These are phyloP conservation scores for Penicillium digitatum DNA, from an alignment of 2,329 filamentous ascomycete species.

Conservation along the genomic window DNA sequence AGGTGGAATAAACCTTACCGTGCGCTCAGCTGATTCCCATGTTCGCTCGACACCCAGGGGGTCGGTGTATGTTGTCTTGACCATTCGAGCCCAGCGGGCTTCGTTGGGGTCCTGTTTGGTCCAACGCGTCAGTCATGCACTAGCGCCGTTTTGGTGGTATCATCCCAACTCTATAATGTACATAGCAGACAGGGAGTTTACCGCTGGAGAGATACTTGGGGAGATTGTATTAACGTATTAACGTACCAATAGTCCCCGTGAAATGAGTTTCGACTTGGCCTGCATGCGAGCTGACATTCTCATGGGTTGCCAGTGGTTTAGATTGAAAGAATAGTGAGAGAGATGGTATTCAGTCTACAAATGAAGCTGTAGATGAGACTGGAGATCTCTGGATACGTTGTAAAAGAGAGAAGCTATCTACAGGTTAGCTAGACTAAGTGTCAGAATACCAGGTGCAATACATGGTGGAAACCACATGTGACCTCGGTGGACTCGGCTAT, in stretches of 20 bases:
- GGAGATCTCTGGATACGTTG: too few relatives aligned
- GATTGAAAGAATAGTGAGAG: neutral
- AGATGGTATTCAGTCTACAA: too few relatives aligned
- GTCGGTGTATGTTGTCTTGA: slow-evolving; percentile 44
- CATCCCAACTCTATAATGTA: neutral
- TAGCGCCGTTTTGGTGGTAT: neutral
- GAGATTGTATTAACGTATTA: neutral
- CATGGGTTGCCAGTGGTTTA: neutral
- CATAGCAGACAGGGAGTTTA: neutral
- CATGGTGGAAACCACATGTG: too few relatives aligned
- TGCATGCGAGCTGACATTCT: slow-evolving; percentile 24
- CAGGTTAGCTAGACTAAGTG: too few relatives aligned
- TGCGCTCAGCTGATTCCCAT: slow-evolving; percentile 46
- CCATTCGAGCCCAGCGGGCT: slow-evolving; percentile 42
- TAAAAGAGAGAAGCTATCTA: too few relatives aligned
- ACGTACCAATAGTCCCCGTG: slow-evolving; percentile 35
- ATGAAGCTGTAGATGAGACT: too few relatives aligned
- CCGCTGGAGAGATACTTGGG: neutral
- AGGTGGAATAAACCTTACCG: slow-evolving; percentile 28
- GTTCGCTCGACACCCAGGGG: slow-evolving; percentile 41
- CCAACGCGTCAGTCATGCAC: neutral
- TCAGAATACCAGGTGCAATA: too few relatives aligned
- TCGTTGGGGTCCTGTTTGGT: slow-evolving; percentile 34
- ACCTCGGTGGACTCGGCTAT: too few relatives aligned
- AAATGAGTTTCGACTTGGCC: slow-evolving; percentile 30